Conservation (phyloP, 352 stramenopile genomes). For the Globisporangium nodosum region DNA sequence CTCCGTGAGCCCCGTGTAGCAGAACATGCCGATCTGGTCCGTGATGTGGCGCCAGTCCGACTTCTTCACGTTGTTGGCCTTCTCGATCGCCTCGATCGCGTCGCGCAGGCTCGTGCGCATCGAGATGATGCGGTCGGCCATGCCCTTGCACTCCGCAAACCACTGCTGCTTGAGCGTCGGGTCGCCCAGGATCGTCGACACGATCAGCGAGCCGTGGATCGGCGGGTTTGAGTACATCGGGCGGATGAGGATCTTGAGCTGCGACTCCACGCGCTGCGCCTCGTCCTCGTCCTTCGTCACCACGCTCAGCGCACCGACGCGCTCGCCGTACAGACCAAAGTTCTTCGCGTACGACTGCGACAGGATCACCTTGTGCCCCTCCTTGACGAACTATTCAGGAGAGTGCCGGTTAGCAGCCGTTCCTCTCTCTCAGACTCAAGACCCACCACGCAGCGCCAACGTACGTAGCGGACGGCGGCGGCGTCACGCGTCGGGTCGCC, state of each 20-base stretch:
- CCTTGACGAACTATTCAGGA: constrained; percentile 90
- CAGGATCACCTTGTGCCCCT: constrained; percentile 96
- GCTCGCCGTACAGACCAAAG: constrained; percentile 99
- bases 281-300: constrained; percentile 94
- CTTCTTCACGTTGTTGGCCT: constrained; percentile 62
- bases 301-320: constrained; percentile 95
- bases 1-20: constrained; percentile 95
- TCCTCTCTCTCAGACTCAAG: not conserved
- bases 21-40: constrained; percentile 99
- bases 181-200: constrained; percentile 95
- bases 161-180: constrained; percentile 90
- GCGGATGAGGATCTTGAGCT: constrained; percentile 99
- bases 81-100: constrained; percentile 77
- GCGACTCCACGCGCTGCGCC: constrained; percentile 92
- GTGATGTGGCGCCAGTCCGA: constrained; percentile 97
- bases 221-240: constrained; percentile 99
- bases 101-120: constrained; percentile 89
- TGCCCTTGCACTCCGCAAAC: constrained; percentile 93
- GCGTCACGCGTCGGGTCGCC: constrained; percentile 96
- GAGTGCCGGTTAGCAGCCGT: not conserved
- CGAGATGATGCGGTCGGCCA: constrained; percentile 94
- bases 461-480: constrained; percentile 88
- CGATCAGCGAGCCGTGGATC: constrained; percentile 97
- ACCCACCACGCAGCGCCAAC: not conserved
- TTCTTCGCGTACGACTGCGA: constrained; percentile 99